A percentile compares a stretch with the other conserved stretches of the same genome.
Evolutionary conservation across 1,139 yeast genomes (phyloP).

Genomic region (Candida labiduridarum): DNA sequence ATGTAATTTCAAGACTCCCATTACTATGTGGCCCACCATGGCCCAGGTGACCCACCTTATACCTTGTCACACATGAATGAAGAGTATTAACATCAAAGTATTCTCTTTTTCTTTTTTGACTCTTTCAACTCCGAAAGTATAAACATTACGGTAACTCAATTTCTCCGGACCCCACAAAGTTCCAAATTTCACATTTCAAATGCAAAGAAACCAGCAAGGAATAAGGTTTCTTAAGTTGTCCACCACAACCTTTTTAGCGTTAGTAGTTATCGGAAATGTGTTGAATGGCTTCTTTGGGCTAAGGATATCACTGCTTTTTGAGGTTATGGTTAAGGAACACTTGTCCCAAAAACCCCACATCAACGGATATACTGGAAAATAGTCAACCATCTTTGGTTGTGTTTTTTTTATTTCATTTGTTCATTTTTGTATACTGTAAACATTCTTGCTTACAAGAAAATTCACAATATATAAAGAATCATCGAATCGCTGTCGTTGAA

Average conservation of each 20-base stretch:
- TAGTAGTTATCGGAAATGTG: background rate
- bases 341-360: background rate
- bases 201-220: background rate
- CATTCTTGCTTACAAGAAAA: background rate
- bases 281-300: background rate
- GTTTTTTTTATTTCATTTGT: too few species aligned
- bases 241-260: background rate
- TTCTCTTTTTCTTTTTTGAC: too few species aligned
- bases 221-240: background rate
- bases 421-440: background rate
- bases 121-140: background rate
- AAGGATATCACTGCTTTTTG: background rate
- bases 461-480: constrained; percentile 3
- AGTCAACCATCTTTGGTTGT: too few species aligned
- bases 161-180: background rate
- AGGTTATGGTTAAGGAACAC: background rate
- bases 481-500: constrained; percentile 1
- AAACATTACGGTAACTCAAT: background rate
- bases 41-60: too few species aligned
- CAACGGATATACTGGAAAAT: background rate
- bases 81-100: too few species aligned
- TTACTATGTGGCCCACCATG: too few species aligned
- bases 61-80: background rate
- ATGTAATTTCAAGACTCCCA: too few species aligned
- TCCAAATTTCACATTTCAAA: background rate